A percentile compares a stretch with the other conserved stretches of the same genome.
phyloP scores from a whole-genome alignment of 2,329 filamentous ascomycete species.

The Rhynchosporium agropyri region DNA sequence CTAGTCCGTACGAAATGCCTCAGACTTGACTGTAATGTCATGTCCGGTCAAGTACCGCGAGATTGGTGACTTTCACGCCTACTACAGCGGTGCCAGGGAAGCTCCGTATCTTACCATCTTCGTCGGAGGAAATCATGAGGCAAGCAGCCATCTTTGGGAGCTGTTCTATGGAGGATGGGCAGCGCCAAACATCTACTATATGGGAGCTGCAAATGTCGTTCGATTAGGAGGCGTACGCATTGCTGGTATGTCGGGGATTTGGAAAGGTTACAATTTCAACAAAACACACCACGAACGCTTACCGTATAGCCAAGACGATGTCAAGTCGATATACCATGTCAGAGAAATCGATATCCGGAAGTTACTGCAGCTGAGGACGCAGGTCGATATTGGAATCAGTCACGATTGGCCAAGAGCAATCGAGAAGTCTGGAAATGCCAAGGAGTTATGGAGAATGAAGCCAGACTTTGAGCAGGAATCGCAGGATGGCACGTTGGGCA shows the following conservation, averaged over 20 bases:
- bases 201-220: constrained; percentile 89
- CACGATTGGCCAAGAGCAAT: constrained; percentile 93
- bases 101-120: constrained; percentile 93
- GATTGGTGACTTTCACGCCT: constrained; percentile 91
- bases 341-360: constrained; percentile 91
- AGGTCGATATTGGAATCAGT: constrained; percentile 88
- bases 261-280: constrained; percentile 87
- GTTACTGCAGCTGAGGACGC: constrained; percentile 78
- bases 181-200: constrained; percentile 94
- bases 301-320: constrained; percentile 76
- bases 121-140: constrained; percentile 94
- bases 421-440: constrained; percentile 74
- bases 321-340: constrained; percentile 85
- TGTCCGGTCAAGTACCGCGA: constrained; percentile 85
- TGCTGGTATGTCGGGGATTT: constrained; percentile 89
- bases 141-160: constrained; percentile 86
- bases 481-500: constrained; percentile 74
- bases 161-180: constrained; percentile 97
- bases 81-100: constrained; percentile 76
- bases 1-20: constrained; percentile 82
- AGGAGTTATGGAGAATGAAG: constrained; percentile 72
- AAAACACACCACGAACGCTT: constrained; percentile 83
- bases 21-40: constrained; percentile 85
- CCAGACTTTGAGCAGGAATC: constrained; percentile 76
- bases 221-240: constrained; percentile 84